These are phyloP conservation scores for Yamadazyma insecticola DNA, from an alignment of 805 yeast genomes.

Conservation along the genomic window DNA sequence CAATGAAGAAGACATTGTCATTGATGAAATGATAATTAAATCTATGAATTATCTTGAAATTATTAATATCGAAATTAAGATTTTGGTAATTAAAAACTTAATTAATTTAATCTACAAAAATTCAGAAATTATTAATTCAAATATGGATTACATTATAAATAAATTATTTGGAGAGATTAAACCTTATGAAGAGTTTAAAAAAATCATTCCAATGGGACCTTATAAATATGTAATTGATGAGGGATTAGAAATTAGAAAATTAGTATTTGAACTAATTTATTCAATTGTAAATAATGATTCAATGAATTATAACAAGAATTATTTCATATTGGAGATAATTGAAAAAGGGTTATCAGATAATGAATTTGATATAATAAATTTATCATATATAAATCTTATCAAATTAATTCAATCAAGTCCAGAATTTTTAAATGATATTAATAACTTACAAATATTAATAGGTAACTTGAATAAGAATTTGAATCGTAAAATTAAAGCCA, in stretches of 20 bases:
- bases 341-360: conserved; percentile 54
- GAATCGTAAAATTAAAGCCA: conserved; percentile 48
- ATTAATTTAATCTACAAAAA: conserved; percentile 9
- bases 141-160: conserved; percentile 32
- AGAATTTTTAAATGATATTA: conserved; percentile 15
- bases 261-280: conserved; percentile 65
- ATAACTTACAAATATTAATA: conserved; percentile 26
- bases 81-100: conserved; percentile 10
- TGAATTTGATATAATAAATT: conserved; percentile 53
- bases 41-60: conserved; percentile 20
- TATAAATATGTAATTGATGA: conserved; percentile 79
- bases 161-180: conserved; percentile 49
- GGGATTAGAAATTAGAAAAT: conserved; percentile 68
- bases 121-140: conserved; percentile 14
- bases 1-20: conserved; percentile 8
- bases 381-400: conserved; percentile 40
- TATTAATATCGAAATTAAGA: conserved; percentile 46
- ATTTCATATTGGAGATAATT: conserved; percentile 40
- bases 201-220: conserved; percentile 77
- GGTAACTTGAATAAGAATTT: conserved; percentile 31
- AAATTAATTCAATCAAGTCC: conserved; percentile 34
- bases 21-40: conserved; percentile 12
- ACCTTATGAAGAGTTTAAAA: conserved; percentile 53
- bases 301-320: conserved; percentile 21
- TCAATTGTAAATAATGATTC: conserved; percentile 38